phyloP scores from a whole-genome alignment of 768 basidiomycete genomes.

The Lactarius hatsudake region DNA sequence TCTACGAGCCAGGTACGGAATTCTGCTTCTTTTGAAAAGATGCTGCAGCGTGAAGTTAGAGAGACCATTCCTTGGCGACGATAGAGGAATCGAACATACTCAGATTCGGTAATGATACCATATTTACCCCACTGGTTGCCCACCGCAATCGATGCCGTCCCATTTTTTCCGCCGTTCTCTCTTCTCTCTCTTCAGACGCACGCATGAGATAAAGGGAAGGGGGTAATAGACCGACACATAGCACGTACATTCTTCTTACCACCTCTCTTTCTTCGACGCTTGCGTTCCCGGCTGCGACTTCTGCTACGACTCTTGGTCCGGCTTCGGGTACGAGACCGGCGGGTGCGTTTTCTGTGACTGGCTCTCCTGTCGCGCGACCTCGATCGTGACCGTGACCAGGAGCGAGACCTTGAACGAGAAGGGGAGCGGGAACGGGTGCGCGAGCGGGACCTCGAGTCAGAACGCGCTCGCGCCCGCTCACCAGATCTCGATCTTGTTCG shows the following conservation, averaged over 20 bases:
- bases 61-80: constrained; percentile 2
- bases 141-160: constrained; percentile 46
- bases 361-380: constrained; percentile 31
- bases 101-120: constrained; percentile 79
- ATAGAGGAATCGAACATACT: constrained; percentile 50
- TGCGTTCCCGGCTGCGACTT: constrained; percentile 33
- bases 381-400: constrained; percentile 20
- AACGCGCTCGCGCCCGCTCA: constrained; percentile 19
- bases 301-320: constrained; percentile 41
- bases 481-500: constrained; percentile 23
- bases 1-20: constrained; percentile 93
- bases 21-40: constrained; percentile 80
- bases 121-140: constrained; percentile 87
- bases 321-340: constrained; percentile 34
- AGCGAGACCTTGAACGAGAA: constrained; percentile 27
- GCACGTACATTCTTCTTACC: constrained; percentile 43
- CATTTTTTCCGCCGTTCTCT: constrained; percentile 66
- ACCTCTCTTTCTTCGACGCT: constrained; percentile 36
- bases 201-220: background rate
- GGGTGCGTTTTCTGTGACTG: constrained; percentile 45
- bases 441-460: constrained; percentile 28
- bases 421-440: constrained; percentile 29
- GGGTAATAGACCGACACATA: constrained; percentile 11
- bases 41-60: constrained; percentile 42
- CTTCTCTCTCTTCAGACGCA: constrained; percentile 47